Evolutionary conservation across 1,284 basidiomycete species (phyloP), one percentile per base, ranked within the genome.

Genomic region (Ustilago loliicola): DNA sequence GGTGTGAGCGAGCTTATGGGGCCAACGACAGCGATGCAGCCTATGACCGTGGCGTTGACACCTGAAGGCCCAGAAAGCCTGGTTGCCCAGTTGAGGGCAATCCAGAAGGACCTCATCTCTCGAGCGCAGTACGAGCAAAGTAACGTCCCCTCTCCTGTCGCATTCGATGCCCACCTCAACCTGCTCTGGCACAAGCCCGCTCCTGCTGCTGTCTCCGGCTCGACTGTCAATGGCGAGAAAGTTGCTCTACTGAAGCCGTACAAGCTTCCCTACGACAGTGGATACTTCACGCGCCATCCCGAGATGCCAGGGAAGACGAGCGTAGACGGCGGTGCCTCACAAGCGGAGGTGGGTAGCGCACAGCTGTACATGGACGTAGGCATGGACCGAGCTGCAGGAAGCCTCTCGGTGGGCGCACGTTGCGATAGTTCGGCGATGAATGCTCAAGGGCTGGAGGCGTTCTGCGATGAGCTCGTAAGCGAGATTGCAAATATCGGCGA

Each of bases 341-440:
- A 3, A 10, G 15, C 13, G 9, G 15, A 32, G 42, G 8, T 17
- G n/a, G 13, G 34, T 15, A 25, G 55, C 9, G 64, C 57, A 6
- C 64, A 66, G 52, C 57, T 66, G 0, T 66, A 60, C 52, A 60
- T 66, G 57, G 64, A 66, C 29, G 64, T 66, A 4, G 52, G 64
- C 13, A 15, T 60, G 30, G 53, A 66, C n/a, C 42, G 51, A 40
- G 21, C 11, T 40, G 34, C 57, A 21, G 42, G 36, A 17, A 27
- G 21, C 10, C 8, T 66, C 13, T 66, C 64, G 13, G 4, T 66
- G 2, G 64, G 64, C 21, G 58, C 58, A 3, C 56, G 64, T 11
- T 38, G 36, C 15, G 36, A 38, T 38, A 15, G 8, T 15, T 38
- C 36, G 13, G 36, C 36, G 3, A 38, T 38, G 36, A 15, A 15